Conservation (phyloP, 352 stramenopile species). For the Lagenidium sp. region DNA sequence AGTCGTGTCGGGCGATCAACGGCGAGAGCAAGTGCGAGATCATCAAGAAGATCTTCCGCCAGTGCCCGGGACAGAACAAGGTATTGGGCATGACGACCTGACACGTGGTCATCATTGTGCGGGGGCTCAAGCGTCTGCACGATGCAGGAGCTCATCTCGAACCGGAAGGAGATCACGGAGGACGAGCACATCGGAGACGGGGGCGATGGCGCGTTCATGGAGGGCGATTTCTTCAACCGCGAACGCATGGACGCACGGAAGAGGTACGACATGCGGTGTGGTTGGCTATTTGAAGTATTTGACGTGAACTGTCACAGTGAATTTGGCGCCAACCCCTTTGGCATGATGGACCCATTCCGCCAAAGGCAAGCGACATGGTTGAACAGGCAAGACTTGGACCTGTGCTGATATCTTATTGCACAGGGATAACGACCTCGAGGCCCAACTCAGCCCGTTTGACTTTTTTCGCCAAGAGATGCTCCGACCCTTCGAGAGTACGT, state of each 20-base stretch:
- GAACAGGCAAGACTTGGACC: no score
- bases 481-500: conserved; percentile 60
- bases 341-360: conserved; percentile 32
- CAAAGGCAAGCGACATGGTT: no score
- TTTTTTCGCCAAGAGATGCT: conserved; percentile 77
- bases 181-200: conserved; percentile 51
- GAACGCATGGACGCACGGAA: conserved; percentile 52
- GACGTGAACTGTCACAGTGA: conserved; percentile 17
- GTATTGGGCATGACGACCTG: conserved; percentile 8
- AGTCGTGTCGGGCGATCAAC: conserved; percentile 72
- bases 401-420: neutral
- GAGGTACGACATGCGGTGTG: conserved; percentile 14
- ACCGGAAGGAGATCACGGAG: conserved; percentile 68
- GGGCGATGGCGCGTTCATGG: no score
- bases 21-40: conserved; percentile 82
- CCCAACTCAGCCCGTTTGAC: conserved; percentile 74
- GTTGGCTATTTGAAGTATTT: neutral
- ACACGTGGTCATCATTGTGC: neutral
- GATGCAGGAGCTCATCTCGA: conserved; percentile 55
- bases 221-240: conserved; percentile 60
- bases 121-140: neutral
- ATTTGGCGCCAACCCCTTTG: conserved; percentile 14
- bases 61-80: conserved; percentile 61
- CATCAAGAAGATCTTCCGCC: conserved; percentile 80
- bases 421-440: conserved; percentile 65